Base-by-base conservation (phyloP, 1,284 basidiomycete genomes). In the Apiotrichum brassicae region DNA sequence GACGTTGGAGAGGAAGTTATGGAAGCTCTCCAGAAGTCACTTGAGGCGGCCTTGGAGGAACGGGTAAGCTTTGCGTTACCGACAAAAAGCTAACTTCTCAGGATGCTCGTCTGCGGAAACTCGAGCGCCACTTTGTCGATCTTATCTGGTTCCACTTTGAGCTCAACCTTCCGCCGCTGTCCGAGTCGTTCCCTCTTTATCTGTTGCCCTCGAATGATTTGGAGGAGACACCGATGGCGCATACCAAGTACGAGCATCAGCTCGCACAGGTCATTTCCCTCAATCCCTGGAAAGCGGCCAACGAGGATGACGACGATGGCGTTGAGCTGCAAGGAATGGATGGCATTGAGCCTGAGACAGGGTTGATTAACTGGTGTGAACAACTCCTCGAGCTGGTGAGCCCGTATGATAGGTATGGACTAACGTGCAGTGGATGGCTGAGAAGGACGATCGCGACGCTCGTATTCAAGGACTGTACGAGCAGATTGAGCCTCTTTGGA, bases 401-500 rank as follows among this genome's bases (percentile, higher is more conserved):
- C 56, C 14, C n/a, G 13, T 57, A 53, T 16, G 9, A 12, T 6
- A 11, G 14, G 12, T 14, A 16, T 13, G 8, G 3, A 0, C 35
- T 25, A 6, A 51, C 45, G 6, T 8, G 3, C 39, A 67, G 60
- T 74, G 72, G 72, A 55, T 52, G 18, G 51, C 46, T 3, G 64
- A 65, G 42, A 64, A 66, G 51, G 58, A 57, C 11, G 45, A 43
- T 5, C 59, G 71, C 13, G 70, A 72, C 46, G 57, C 48, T 1
- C 53, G 56, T 40, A 72, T 73, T 18, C 72, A 74, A 48, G 54
- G 59, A n/a, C 48, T 72, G 24, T 74, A 65, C 38, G 67, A 74
- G 46, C 56, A 65, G 39, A 59, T 74, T 9, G 69, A 71, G 47
- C 71, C 71, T 2, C 58, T 73, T 1, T 74, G 72, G 72, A 46